phyloP scores from a whole-genome alignment of 106 monocot genomes.

The Dendrobium huoshanense region DNA sequence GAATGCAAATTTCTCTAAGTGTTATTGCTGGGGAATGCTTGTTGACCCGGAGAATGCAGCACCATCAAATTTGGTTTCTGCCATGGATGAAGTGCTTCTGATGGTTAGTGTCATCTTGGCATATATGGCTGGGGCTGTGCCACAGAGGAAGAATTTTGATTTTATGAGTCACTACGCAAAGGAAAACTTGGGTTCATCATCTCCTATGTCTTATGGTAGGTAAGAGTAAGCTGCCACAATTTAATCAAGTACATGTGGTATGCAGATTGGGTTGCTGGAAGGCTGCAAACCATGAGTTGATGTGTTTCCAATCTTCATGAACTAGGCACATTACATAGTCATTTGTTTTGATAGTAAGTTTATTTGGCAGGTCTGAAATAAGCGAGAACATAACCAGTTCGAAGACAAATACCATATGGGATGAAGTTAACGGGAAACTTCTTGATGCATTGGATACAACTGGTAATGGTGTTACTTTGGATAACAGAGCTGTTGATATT shows the following conservation, averaged over 20 bases:
- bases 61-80: neutral
- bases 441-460: slow-evolving; percentile 4
- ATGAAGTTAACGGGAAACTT: slow-evolving; percentile 10
- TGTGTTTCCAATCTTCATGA: neutral
- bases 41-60: slow-evolving; percentile 9
- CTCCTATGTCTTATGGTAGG: slow-evolving; percentile 2
- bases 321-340: neutral
- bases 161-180: neutral
- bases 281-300: neutral
- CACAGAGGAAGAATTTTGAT: neutral
- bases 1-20: neutral
- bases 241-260: neutral
- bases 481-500: neutral
- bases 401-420: neutral
- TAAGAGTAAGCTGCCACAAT: neutral
- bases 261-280: neutral
- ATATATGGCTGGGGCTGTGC: slow-evolving; percentile 4
- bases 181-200: neutral
- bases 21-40: slow-evolving; percentile 12
- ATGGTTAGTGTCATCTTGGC: slow-evolving; percentile 4
- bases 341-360: neutral
- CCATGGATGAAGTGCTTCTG: slow-evolving; percentile 4
- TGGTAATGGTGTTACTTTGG: neutral
- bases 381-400: neutral
- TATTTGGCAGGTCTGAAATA: slow-evolving; percentile 4